Percentiles rank a stretch among this genome's conserved stretches.
These are phyloP conservation scores for Fraxinus americana DNA, from an alignment of 257 asterid species.

Conservation along the genomic window DNA sequence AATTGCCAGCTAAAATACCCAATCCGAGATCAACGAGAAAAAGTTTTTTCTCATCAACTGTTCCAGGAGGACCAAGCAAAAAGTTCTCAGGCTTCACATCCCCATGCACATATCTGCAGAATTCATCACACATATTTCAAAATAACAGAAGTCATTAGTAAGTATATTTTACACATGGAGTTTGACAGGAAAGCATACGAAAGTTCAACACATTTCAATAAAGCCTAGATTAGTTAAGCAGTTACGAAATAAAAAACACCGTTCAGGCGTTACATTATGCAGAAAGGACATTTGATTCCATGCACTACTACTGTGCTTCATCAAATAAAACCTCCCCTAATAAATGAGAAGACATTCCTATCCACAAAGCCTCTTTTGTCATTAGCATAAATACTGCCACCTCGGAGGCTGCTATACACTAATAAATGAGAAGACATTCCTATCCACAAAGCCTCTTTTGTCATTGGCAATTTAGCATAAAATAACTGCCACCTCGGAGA, in stretches of 20 bases:
- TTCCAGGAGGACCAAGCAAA: slow-evolving; percentile 79
- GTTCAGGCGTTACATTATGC: background rate
- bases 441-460: no score
- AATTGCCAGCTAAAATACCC: slow-evolving; percentile 40
- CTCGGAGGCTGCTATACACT: no score
- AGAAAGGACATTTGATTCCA: background rate
- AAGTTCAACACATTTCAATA: background rate
- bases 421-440: no score
- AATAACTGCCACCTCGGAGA: background rate
- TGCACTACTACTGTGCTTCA: background rate
- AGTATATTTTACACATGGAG: background rate
- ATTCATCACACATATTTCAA: slow-evolving; percentile 1
- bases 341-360: background rate
- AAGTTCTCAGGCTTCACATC: slow-evolving; percentile 82
- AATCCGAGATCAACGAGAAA: slow-evolving; percentile 78
- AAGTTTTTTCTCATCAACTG: slow-evolving; percentile 72
- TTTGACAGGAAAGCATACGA: background rate
- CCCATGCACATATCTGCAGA: slow-evolving; percentile 71
- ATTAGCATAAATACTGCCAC: background rate
- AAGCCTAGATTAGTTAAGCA: background rate
- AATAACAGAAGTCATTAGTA: background rate
- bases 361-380: background rate
- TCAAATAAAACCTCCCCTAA: background rate
- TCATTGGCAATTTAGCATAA: no score
- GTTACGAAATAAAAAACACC: background rate